Percentiles rank a stretch among this genome's conserved stretches.
Evolutionary conservation across 106 monocot species (phyloP).

Genomic region (Allium cepa): DNA sequence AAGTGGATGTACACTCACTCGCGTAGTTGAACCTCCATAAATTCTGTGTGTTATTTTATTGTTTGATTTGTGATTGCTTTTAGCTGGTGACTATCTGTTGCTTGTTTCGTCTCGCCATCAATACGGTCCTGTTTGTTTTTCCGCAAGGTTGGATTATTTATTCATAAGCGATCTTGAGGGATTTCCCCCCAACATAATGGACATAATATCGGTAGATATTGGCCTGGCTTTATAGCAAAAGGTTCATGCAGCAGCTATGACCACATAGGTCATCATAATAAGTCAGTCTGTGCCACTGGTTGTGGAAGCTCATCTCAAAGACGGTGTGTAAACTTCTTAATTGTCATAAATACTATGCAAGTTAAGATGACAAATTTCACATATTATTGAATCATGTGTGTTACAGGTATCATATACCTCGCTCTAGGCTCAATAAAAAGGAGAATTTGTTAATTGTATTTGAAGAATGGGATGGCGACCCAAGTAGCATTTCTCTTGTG

Average conservation of each 20-base stretch:
- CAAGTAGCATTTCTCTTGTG: conserved; percentile 43
- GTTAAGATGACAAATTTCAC: background rate
- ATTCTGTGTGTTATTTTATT: too few relatives aligned
- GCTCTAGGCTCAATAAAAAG: conserved; percentile 36
- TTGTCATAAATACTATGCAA: background rate
- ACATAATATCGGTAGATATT: conserved; percentile 65
- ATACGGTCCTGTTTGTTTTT: too few relatives aligned
- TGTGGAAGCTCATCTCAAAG: conserved; percentile 79
- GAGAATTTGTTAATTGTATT: conserved; percentile 8
- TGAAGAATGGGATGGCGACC: conserved; percentile 48
- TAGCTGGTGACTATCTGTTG: too few relatives aligned
- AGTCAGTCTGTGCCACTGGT: conserved; percentile 47
- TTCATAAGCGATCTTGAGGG: too few relatives aligned
- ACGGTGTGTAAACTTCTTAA: conserved; percentile 35
- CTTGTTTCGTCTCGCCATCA: too few relatives aligned
- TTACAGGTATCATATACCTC: conserved; percentile 53
- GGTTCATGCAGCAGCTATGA: conserved; percentile 46
- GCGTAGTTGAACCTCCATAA: too few relatives aligned
- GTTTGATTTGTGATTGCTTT: too few relatives aligned
- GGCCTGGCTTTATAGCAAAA: conserved; percentile 61
- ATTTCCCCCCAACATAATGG: conserved; percentile 21
- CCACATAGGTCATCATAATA: conserved; percentile 51
- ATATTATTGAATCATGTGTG: background rate
- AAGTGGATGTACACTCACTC: too few relatives aligned
- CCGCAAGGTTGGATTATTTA: too few relatives aligned